Base-by-base conservation (phyloP, 2,329 filamentous ascomycete genomes). In the Fusarium nanum region DNA sequence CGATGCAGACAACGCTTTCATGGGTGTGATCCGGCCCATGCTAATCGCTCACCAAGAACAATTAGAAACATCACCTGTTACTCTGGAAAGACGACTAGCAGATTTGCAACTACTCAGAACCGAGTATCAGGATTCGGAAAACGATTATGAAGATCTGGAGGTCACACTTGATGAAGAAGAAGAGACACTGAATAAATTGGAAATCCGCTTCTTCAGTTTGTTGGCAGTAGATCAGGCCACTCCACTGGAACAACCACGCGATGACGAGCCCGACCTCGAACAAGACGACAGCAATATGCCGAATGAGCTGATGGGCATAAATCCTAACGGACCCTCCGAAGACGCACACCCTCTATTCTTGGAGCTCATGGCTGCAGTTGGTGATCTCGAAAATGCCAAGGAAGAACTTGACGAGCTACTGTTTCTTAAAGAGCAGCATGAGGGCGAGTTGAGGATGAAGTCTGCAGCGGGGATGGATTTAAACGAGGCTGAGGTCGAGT, bases 331-430 rank as follows among this genome's bases (percentile, higher is more conserved):
- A 1, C 75, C 78, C 7, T 66, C 73, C 2, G 81, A 83, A 56
- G 82, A 83, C 41, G 73, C 82, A 3, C 85, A 87, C 64, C 85
- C 85, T 4, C 75, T 84, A 5, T 87, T 86, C 67, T 69, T 77
- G 13, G 76, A 81, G 20, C 78, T 87, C 8, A 78, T 83, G 18
- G 78, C 80, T 14, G 79, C 80, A 2, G 79, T 84, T 12, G 81
- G 79, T 3, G 82, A 86, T 20, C 76, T 84, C n/a, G 79, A 83
- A 46, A 78, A 84, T 30, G 83, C 83, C 16, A 80, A 78, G 50
- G 85, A 88, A 60, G 80, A 84, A n/a, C 76, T 81, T 34, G 77
- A 79, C 7, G 84, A 87, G 42, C 78, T 87, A 6, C 60, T 78
- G 13, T 77, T 80, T 56, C 78, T 80, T 37, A 81, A 79, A 42